Base-by-base conservation (phyloP, 768 basidiomycete genomes). In the Boletus rubroflammeus region DNA sequence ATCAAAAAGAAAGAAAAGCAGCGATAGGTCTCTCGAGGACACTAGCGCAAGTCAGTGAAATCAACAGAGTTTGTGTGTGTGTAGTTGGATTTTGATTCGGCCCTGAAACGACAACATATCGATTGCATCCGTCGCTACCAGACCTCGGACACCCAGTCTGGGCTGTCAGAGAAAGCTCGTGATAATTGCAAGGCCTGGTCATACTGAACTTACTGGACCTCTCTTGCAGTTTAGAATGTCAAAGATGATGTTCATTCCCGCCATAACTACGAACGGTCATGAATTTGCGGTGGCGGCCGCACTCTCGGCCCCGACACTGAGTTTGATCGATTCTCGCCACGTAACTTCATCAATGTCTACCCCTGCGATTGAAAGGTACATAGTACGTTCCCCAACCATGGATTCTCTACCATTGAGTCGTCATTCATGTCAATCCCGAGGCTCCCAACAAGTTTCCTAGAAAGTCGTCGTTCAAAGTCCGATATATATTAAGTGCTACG, bases 1-100 rank as follows among this genome's bases (percentile, higher is more conserved):
- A 45, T 3, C n/a, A 45, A 46, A 64, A 60, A 36, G 51, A 69
- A 67, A 31, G 54, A 53, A 60, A 39, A 47, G 38, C 26, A 53
- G 51, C 45, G 28, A n/a, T 38, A 15, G 34, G 39, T 14, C 51
- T 14, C 51, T 59, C 39, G 40, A 54, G 50, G 34, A 57, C 45
- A 40, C 42, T 43, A 31, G 48, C 19, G 29, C 48, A 44, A 15
- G 52, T 44, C 29, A 25, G 61, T 38, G 38, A 34, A 59, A 23
- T 62, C 56, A 55, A 63, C 57, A 55, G 34, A 14, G 47, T 8
- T 39, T 32, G 60, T 41, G 52, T n/a, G 25, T 15, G 56, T n/a
- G 25, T 11, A 29, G 55, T 62, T 58, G 14, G 50, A 61, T 36
- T 56, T 34, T 31, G 47, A 51, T 31, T 53, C 51, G 47, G 45